A percentile compares a stretch with the other conserved stretches of the same genome.
Evolutionary conservation across 2,329 filamentous ascomycete species (phyloP).

Genomic region (Coniochaeta hoffmannii): DNA sequence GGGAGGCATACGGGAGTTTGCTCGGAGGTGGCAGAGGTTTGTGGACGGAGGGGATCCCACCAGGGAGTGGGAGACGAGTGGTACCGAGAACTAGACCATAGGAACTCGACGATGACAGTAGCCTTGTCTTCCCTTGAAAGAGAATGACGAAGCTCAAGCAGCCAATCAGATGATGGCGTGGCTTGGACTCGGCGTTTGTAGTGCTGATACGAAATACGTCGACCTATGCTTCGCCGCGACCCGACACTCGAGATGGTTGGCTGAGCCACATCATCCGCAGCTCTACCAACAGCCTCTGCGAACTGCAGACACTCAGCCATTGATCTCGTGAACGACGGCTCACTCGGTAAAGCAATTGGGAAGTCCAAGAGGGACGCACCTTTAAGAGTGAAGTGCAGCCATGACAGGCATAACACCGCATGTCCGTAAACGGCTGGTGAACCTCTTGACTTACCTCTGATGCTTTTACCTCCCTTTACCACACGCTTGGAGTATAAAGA

Average conservation of each 20-base stretch:
- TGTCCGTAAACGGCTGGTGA: not conserved
- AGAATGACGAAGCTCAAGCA: not conserved
- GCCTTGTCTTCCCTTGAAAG: not conserved
- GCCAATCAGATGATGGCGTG: not conserved
- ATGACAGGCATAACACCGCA: not conserved
- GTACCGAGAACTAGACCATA: not conserved
- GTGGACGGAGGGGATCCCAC: not conserved
- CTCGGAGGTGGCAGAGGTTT: conserved; percentile 57
- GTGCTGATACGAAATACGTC: not conserved
- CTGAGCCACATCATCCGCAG: not conserved
- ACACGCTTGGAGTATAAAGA: too few relatives aligned
- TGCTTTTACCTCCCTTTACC: too few relatives aligned
- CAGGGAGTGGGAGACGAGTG: not conserved
- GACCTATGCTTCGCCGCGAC: not conserved
- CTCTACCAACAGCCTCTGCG: not conserved
- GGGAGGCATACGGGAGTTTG: conserved; percentile 74
- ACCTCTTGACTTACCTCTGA: not conserved
- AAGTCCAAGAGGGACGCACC: not conserved
- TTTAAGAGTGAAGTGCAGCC: not conserved
- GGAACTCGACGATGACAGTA: too few relatives aligned
- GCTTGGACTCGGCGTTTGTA: not conserved
- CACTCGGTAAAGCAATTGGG: not conserved
- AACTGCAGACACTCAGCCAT: not conserved
- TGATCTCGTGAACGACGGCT: not conserved
- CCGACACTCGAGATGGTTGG: not conserved